phyloP scores from a whole-genome alignment of 148 eudicot genomes.

The Chenopodium suecicum region DNA sequence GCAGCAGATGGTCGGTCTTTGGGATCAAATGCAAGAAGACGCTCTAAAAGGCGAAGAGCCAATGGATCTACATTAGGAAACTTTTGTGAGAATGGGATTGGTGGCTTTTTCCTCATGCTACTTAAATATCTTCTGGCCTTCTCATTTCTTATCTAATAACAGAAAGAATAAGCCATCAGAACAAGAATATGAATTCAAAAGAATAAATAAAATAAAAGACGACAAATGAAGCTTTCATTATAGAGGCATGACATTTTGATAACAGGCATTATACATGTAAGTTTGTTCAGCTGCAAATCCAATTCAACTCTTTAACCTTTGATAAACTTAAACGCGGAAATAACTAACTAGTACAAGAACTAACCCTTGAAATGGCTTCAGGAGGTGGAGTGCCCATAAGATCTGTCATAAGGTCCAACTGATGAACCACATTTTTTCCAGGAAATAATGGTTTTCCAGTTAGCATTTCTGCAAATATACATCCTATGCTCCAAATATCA shows the following conservation, averaged over 20 bases:
- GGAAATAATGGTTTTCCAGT: conserved; percentile 88
- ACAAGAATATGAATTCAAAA: background rate
- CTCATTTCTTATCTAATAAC: conserved; percentile 71
- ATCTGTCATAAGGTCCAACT: conserved; percentile 90
- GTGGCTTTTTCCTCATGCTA: conserved; percentile 73
- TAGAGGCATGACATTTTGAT: too few species aligned
- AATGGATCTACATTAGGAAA: conserved; percentile 82
- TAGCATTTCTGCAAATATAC: conserved; percentile 95
- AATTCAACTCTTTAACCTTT: background rate
- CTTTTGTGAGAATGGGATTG: conserved; percentile 68
- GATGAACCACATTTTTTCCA: conserved; percentile 87
- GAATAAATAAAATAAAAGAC: background rate
- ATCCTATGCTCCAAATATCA: conserved; percentile 98
- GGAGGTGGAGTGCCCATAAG: conserved; percentile 80
- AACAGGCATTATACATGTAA: background rate
- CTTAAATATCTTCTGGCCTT: conserved; percentile 81
- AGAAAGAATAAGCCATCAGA: conserved; percentile 25
- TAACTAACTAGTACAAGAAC: conserved; percentile 19
- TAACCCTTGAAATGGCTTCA: conserved; percentile 74
- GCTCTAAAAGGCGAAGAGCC: conserved; percentile 86
- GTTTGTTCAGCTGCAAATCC: background rate
- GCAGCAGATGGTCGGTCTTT: conserved; percentile 85
- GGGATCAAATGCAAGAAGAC: conserved; percentile 96
- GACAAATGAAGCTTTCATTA: background rate
- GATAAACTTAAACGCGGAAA: too few species aligned